A percentile compares a stretch with the other conserved stretches of the same genome.
These are phyloP conservation scores for Purpureocillium takamizusanense DNA, from an alignment of 2,329 filamentous ascomycete genomes.

Conservation along the genomic window DNA sequence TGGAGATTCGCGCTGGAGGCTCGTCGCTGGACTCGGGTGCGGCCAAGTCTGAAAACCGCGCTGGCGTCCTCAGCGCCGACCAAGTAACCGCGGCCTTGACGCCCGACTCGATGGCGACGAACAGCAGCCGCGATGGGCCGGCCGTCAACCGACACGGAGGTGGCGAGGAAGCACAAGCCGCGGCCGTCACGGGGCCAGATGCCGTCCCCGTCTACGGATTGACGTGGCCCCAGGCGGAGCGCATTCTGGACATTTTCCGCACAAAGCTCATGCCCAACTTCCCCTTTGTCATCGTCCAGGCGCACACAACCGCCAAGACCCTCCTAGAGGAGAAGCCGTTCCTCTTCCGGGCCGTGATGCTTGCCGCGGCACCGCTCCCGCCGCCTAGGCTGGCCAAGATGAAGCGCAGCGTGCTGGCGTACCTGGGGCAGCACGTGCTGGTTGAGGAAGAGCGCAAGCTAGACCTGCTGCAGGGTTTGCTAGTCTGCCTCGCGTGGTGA, in stretches of 20 bases:
- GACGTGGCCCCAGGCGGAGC: constrained; percentile 27
- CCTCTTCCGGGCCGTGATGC: constrained; percentile 27
- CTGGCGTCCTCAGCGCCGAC: too few relatives aligned
- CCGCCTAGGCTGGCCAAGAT: constrained; percentile 24
- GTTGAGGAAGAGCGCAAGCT: constrained; percentile 29
- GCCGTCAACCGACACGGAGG: neutral
- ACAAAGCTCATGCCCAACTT: constrained; percentile 23
- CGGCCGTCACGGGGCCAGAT: neutral
- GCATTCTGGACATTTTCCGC: constrained; percentile 23
- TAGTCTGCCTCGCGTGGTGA: constrained; percentile 37
- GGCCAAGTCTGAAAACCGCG: too few relatives aligned
- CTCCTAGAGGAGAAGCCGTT: constrained; percentile 26
- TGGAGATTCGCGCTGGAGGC: neutral
- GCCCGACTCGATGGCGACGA: neutral
- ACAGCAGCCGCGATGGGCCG: neutral
- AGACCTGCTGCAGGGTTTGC: constrained; percentile 35
- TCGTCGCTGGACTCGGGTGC: too few relatives aligned
- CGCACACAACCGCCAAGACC: constrained; percentile 15
- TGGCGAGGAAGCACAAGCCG: too few relatives aligned
- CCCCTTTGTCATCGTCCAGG: constrained; percentile 20
- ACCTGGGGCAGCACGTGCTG: constrained; percentile 26
- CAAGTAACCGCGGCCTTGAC: neutral
- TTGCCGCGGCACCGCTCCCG: constrained; percentile 23
- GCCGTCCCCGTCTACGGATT: constrained; percentile 22
- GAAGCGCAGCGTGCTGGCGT: constrained; percentile 29